Percentiles rank a stretch among this genome's conserved stretches.
These are phyloP conservation scores for Rhazya stricta DNA, from an alignment of 257 asterid species.

Conservation along the genomic window DNA sequence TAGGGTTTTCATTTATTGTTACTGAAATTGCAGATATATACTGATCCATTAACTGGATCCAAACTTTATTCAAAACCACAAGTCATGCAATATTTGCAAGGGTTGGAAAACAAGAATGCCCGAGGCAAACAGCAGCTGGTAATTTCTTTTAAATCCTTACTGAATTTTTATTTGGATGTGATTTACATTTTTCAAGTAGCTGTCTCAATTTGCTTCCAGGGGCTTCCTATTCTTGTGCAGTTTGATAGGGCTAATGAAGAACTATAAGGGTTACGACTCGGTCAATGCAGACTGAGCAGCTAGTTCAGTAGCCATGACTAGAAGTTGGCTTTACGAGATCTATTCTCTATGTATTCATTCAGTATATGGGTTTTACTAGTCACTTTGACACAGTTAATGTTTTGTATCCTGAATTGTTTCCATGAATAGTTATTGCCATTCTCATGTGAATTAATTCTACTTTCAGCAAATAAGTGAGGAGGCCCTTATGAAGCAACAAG, in stretches of 20 bases:
- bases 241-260: background rate
- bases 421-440: too few relatives aligned
- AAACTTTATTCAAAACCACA: slow-evolving; percentile 52
- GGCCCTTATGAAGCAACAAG: slow-evolving; percentile 11
- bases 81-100: slow-evolving; percentile 39
- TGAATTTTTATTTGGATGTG: background rate
- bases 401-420: background rate
- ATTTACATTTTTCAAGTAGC: background rate
- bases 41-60: slow-evolving; percentile 41
- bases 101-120: slow-evolving; percentile 20
- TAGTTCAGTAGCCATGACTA: background rate
- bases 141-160: slow-evolving; percentile 13
- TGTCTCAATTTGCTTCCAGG: background rate
- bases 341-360: background rate
- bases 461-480: slow-evolving; percentile 14
- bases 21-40: slow-evolving; percentile 45
- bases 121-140: slow-evolving; percentile 25
- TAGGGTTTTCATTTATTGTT: background rate
- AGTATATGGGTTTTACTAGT: background rate
- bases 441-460: background rate
- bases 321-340: background rate
- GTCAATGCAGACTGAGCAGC: background rate
- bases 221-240: background rate
- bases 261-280: background rate
- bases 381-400: background rate